Base-by-base conservation (phyloP, 768 basidiomycete genomes). In the Nidularia pulvinata region DNA sequence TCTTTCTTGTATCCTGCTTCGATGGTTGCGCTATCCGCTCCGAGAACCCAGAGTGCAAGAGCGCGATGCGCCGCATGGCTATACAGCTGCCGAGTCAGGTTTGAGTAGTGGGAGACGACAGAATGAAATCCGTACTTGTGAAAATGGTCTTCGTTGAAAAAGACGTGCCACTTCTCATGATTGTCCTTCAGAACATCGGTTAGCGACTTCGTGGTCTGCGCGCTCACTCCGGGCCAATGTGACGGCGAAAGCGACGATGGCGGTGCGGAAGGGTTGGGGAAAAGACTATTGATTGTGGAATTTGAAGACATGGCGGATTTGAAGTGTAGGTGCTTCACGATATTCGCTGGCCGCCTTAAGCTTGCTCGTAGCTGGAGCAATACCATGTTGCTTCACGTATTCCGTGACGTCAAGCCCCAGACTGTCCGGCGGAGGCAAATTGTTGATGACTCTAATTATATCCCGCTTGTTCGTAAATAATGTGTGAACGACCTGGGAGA, bases 81-180 rank as follows among this genome's bases (percentile, higher is more conserved):
- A 11, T 10, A n/a, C n/a, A 10, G 22, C 45, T n/a, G 22, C 7
- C 45, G 22, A 7, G 45, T 46, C 22, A 46, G 22, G 10, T 9
- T 19, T 46, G 7, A 9, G 7, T 19, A 46, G 22, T 10, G 22
- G 7, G 45, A 46, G 22, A 51, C 55, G 34, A 57, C 9, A 39
- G n/a, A 39, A 39, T 39, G n/a, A 10, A 22, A 9, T 46, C 7
- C 45, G 9, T 19, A 83, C 83, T 84, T 84, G 69, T 84, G 83
- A 53, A 79, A 78, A 0, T 68, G 57, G 33, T 45, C 54, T 16
- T 78, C 60, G 50, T 82, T 77, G 61, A 77, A 74, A 63, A 78
- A 85, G 9, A 77, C 69, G 50, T 85, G 82, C 61, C 71, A 69
- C 46, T 66, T 72, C 32, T 65, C 62, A 47, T 83, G 76, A 51